phyloP scores from a whole-genome alignment of 345 rosid species.

The Syzygium aqueum region DNA sequence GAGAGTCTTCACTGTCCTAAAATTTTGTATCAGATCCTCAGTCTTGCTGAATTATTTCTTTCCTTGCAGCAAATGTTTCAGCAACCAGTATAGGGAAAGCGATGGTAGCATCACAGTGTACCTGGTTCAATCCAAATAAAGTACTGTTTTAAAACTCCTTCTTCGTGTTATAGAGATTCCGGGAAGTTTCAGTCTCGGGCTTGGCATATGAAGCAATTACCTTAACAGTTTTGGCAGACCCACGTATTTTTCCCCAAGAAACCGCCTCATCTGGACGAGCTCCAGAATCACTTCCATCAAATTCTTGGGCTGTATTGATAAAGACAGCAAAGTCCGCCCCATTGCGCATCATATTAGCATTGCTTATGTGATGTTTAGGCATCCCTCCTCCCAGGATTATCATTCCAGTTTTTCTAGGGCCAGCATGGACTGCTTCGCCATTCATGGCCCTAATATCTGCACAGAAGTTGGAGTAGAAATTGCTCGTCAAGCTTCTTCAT shows the following conservation, averaged over 20 bases:
- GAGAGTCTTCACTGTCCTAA: background rate
- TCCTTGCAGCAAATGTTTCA: conserved; percentile 74
- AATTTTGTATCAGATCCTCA: background rate
- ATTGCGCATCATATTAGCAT: conserved; percentile 96
- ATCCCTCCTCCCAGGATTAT: conserved; percentile 89
- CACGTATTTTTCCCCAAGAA: conserved; percentile 88
- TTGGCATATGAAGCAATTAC: conserved; percentile 7
- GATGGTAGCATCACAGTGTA: conserved; percentile 92
- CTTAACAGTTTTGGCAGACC: conserved; percentile 83
- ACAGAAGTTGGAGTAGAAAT: conserved; percentile 1
- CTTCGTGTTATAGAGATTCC: background rate
- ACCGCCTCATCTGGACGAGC: conserved; percentile 95
- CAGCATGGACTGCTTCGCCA: conserved; percentile 75
- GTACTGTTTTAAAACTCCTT: background rate
- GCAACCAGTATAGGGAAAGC: conserved; percentile 92
- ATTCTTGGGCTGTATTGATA: conserved; percentile 89
- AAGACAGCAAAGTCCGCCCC: conserved; percentile 89
- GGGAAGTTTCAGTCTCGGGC: background rate
- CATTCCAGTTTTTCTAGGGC: conserved; percentile 77
- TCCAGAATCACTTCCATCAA: conserved; percentile 97
- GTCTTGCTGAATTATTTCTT: conserved; percentile 7
- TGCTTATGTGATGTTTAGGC: conserved; percentile 95
- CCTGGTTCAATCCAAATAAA: conserved; percentile 26
- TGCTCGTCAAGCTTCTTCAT: background rate
- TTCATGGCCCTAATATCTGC: conserved; percentile 80